phyloP scores from a whole-genome alignment of 75 land plant genomes.

The Pinus tabuliformis region DNA sequence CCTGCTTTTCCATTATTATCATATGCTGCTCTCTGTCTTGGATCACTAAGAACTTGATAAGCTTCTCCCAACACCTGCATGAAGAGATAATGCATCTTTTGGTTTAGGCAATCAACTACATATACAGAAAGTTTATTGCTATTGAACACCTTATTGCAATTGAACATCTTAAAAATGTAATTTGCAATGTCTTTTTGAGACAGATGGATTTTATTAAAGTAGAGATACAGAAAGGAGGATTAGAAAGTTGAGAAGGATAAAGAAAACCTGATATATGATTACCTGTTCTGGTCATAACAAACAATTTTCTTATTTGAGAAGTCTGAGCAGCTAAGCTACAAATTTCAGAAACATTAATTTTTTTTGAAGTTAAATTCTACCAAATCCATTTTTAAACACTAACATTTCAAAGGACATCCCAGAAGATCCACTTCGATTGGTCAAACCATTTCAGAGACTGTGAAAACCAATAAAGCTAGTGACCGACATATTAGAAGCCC shows the following conservation, averaged over 20 bases:
- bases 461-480: background rate
- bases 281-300: background rate
- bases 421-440: background rate
- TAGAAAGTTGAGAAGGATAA: background rate
- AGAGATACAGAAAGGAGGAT: background rate
- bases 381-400: background rate
- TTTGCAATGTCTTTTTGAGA: background rate
- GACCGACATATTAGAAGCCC: background rate
- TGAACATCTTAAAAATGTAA: background rate
- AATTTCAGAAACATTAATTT: background rate
- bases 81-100: background rate
- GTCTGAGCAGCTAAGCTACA: background rate
- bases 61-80: slow-evolving; percentile 72
- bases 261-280: background rate
- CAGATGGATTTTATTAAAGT: background rate
- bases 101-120: background rate
- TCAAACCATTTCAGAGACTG: background rate
- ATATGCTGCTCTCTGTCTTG: slow-evolving; percentile 57
- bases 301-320: background rate
- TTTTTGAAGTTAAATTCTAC: background rate
- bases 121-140: too few relatives aligned
- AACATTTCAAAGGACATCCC: background rate
- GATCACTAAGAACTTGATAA: slow-evolving; percentile 81
- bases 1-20: slow-evolving; percentile 59
- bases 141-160: background rate